Conservation (phyloP, 2,329 filamentous ascomycete genomes). For the Thielaviopsis cerberus region DNA sequence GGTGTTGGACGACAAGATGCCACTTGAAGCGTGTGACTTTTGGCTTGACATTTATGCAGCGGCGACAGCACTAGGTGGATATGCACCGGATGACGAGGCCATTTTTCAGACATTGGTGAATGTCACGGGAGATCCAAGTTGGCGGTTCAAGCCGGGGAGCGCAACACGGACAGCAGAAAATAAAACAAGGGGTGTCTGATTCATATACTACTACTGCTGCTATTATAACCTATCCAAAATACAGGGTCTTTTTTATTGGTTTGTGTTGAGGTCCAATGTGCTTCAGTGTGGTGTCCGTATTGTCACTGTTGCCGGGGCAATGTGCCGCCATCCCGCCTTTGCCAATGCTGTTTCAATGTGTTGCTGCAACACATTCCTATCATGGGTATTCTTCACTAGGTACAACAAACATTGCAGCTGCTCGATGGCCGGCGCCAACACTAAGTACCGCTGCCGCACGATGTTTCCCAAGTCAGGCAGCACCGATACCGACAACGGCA, state of each 20-base stretch:
- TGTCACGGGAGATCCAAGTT: constrained; percentile 3
- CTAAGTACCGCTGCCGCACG: constrained; percentile 2
- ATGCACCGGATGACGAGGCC: constrained; percentile 14
- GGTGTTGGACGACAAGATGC: constrained; percentile 17
- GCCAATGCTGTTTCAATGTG: background rate
- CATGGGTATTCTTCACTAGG: constrained; percentile 1
- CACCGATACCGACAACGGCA: constrained; percentile 5
- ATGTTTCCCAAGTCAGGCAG: constrained; percentile 5
- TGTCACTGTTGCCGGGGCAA: background rate
- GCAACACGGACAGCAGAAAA: background rate
- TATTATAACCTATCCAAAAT: background rate
- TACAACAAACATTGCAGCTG: constrained; percentile 7
- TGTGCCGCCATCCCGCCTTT: background rate
- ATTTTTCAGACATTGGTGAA: constrained; percentile 4
- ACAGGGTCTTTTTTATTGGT: background rate
- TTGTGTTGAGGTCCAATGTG: background rate
- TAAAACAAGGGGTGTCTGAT: background rate
- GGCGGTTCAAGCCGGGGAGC: background rate
- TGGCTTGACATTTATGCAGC: constrained; percentile 16
- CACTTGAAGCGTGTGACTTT: constrained; percentile 18
- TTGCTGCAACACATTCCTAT: background rate
- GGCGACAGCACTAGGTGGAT: constrained; percentile 18
- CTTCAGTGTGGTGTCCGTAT: background rate
- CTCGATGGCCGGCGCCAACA: constrained; percentile 5
- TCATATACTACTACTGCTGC: background rate